Evolutionary conservation across 2,329 filamentous ascomycete genomes (phyloP).

Genomic region (Paecilomyces dactylethromorphus): DNA sequence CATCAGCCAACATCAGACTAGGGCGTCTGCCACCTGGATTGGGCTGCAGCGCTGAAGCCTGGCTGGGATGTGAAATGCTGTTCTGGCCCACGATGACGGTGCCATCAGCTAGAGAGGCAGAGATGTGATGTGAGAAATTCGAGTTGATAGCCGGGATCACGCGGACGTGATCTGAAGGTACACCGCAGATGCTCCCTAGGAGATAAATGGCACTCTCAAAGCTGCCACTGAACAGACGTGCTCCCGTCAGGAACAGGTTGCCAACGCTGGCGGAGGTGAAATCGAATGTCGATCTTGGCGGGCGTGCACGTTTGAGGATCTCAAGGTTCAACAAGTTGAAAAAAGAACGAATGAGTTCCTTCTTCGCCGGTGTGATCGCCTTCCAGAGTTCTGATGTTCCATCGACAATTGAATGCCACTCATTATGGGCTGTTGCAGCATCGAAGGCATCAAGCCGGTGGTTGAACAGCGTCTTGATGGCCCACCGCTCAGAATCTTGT

Average conservation of each 20-base stretch:
- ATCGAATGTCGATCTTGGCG: conserved; percentile 64
- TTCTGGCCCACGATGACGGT: conserved; percentile 84
- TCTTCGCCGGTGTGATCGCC: conserved; percentile 62
- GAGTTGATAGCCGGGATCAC: conserved; percentile 89
- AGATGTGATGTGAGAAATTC: conserved; percentile 94
- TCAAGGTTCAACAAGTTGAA: conserved; percentile 72
- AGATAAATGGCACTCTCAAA: conserved; percentile 92
- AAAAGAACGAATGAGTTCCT: conserved; percentile 69
- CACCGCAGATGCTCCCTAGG: conserved; percentile 76
- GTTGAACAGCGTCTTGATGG: conserved; percentile 81
- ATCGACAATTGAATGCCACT: conserved; percentile 88
- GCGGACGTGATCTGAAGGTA: conserved; percentile 62
- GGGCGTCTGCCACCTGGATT: conserved; percentile 22
- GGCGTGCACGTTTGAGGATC: conserved; percentile 68
- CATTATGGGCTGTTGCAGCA: conserved; percentile 55
- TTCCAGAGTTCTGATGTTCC: conserved; percentile 71
- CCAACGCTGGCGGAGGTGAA: conserved; percentile 71
- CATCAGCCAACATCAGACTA: conserved; percentile 30
- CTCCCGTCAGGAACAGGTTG: conserved; percentile 76
- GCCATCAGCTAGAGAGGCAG: conserved; percentile 70
- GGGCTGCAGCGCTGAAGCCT: conserved; percentile 48
- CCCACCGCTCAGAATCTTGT: conserved; percentile 58
- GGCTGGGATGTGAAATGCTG: conserved; percentile 78
- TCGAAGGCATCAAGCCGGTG: conserved; percentile 63
- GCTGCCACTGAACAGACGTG: conserved; percentile 81